Conservation (phyloP, 345 rosid genomes). For the Corymbia maculata region DNA sequence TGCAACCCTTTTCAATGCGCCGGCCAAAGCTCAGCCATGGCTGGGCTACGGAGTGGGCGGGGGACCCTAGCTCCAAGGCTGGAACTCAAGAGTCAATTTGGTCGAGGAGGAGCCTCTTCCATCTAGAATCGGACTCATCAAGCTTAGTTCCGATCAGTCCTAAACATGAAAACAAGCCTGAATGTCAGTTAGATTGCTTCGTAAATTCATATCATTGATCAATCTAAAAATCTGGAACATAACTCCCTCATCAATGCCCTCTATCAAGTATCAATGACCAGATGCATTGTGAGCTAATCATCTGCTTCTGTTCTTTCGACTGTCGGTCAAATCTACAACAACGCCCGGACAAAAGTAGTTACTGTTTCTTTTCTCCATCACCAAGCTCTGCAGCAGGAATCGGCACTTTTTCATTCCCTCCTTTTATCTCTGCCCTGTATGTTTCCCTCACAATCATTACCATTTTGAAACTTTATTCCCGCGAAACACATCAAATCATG, state of each 20-base stretch:
- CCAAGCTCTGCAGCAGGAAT: neutral
- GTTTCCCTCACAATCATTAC: neutral
- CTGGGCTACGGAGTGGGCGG: neutral
- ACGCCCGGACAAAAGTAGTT: neutral
- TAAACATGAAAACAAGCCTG: neutral
- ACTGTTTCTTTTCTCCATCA: neutral
- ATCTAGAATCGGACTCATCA: neutral
- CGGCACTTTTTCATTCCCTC: neutral
- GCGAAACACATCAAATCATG: neutral
- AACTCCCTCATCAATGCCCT: neutral
- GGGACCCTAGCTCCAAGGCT: neutral
- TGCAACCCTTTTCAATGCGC: neutral
- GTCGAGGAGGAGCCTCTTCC: neutral
- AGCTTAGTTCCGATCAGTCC: neutral
- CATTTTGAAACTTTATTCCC: neutral
- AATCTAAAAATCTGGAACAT: neutral
- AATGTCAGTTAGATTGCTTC: neutral
- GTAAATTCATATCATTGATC: neutral
- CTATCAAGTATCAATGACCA: neutral
- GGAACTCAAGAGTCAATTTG: neutral
- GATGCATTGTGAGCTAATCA: neutral
- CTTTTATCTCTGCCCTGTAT: neutral
- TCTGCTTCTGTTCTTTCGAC: neutral
- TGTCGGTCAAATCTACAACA: neutral
- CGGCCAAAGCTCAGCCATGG: neutral